A percentile compares a stretch with the other conserved stretches of the same genome.
Conservation (phyloP, 2,329 filamentous ascomycete species). For the Penicillium sp. region DNA sequence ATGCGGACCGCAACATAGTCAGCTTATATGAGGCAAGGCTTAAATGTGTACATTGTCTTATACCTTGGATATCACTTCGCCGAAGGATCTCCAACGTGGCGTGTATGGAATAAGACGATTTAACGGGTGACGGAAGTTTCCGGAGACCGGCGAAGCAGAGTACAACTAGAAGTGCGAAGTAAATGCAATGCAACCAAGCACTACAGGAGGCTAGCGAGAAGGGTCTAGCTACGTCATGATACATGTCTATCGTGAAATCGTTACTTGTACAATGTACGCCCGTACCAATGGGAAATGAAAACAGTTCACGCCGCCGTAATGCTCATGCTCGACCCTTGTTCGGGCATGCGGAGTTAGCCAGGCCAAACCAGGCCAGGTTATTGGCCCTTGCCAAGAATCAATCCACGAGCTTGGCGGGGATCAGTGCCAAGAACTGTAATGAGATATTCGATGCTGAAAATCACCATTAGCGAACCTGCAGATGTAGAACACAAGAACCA, state of each 20-base stretch:
- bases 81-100: background rate
- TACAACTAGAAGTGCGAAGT: background rate
- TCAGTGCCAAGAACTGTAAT: constrained; percentile 64
- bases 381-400: constrained; percentile 40
- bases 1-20: background rate
- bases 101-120: background rate
- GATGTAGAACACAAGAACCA: background rate
- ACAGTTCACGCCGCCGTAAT: constrained; percentile 11
- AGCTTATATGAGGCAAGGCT: background rate
- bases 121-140: background rate
- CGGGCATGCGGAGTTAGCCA: constrained; percentile 1
- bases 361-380: constrained; percentile 2
- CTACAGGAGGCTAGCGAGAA: constrained; percentile 2
- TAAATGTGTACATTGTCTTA: background rate
- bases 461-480: constrained; percentile 7
- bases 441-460: constrained; percentile 64
- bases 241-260: constrained; percentile 46
- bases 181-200: background rate
- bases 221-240: constrained; percentile 31
- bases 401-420: constrained; percentile 56
- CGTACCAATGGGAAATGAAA: constrained; percentile 9
- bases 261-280: constrained; percentile 41
- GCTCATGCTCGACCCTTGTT: background rate
- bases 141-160: background rate
- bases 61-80: background rate